These are phyloP conservation scores for Thielaviopsis musarum DNA, from an alignment of 2,329 filamentous ascomycete genomes.

Conservation along the genomic window DNA sequence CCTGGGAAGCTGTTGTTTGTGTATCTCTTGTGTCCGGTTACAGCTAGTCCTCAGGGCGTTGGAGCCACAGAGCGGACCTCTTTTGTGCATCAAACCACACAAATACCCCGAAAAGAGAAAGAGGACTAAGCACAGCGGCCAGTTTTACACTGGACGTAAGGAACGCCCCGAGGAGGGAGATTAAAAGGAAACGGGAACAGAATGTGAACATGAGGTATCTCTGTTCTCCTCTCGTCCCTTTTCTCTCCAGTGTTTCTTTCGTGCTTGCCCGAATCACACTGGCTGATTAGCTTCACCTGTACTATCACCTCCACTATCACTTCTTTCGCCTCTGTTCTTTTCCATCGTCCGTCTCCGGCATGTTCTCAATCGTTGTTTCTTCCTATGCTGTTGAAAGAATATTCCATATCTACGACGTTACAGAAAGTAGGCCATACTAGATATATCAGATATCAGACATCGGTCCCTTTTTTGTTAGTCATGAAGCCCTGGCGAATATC, in stretches of 20 bases:
- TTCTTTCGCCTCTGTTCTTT: no score
- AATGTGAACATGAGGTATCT: not conserved
- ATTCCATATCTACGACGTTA: no score
- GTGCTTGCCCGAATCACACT: not conserved
- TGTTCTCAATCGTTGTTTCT: no score
- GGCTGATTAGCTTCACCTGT: no score
- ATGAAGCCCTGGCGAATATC: no score
- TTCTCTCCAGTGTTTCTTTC: not conserved
- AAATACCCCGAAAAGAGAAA: not conserved
- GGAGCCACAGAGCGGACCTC: not conserved
- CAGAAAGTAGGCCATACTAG: no score
- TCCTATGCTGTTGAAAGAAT: no score
- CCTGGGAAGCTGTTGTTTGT: not conserved
- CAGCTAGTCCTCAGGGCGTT: not conserved
- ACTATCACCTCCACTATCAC: no score
- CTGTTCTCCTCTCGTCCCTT: conserved; percentile 5
- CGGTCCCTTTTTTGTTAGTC: no score
- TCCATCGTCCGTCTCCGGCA: no score
- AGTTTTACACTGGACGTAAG: not conserved
- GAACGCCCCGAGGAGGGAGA: not conserved
- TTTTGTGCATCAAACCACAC: not conserved
- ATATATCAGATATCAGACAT: no score
- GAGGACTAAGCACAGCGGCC: not conserved
- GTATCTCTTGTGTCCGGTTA: not conserved
- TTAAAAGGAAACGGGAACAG: not conserved